Evolutionary conservation across 495 filamentous ascomycete species (phyloP).

Genomic region (Neurospora hispaniola): DNA sequence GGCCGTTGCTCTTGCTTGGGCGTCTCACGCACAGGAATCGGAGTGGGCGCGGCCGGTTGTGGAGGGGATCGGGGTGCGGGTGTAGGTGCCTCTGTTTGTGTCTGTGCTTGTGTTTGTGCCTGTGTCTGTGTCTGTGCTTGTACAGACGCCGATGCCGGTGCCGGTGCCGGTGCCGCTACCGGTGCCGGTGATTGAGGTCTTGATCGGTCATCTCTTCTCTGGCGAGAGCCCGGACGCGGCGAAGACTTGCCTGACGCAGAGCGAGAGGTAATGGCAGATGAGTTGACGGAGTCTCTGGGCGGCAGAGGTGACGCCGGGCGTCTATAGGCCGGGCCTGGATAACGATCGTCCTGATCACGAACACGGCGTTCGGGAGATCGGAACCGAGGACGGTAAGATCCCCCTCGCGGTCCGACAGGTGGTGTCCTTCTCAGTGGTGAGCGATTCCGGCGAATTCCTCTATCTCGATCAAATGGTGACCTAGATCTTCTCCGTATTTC

Average conservation of each 20-base stretch:
- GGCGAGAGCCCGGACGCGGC: constrained; percentile 28
- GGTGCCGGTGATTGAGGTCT: constrained; percentile 27
- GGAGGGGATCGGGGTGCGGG: constrained; percentile 12
- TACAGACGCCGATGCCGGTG: background rate
- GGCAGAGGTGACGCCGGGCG: constrained; percentile 25
- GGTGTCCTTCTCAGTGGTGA: constrained; percentile 30
- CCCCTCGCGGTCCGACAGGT: constrained; percentile 21
- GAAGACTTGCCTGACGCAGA: constrained; percentile 34
- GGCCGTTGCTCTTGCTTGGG: constrained; percentile 13
- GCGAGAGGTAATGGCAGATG: constrained; percentile 32
- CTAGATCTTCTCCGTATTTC: constrained; percentile 31
- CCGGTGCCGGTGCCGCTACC: constrained; percentile 1
- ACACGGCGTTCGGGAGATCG: constrained; percentile 35
- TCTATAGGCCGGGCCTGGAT: constrained; percentile 23
- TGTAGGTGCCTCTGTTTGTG: constrained; percentile 7
- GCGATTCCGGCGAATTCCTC: constrained; percentile 24
- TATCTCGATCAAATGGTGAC: constrained; percentile 36
- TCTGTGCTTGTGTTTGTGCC: background rate
- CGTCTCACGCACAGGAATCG: constrained; percentile 15
- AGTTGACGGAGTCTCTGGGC: constrained; percentile 30
- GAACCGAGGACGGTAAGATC: constrained; percentile 32
- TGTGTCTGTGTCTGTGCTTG: background rate
- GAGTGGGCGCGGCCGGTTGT: constrained; percentile 12
- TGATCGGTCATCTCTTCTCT: constrained; percentile 33
- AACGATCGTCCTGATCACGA: constrained; percentile 34